Conservation (phyloP, 257 asterid species). For the Scutellaria barbata region DNA sequence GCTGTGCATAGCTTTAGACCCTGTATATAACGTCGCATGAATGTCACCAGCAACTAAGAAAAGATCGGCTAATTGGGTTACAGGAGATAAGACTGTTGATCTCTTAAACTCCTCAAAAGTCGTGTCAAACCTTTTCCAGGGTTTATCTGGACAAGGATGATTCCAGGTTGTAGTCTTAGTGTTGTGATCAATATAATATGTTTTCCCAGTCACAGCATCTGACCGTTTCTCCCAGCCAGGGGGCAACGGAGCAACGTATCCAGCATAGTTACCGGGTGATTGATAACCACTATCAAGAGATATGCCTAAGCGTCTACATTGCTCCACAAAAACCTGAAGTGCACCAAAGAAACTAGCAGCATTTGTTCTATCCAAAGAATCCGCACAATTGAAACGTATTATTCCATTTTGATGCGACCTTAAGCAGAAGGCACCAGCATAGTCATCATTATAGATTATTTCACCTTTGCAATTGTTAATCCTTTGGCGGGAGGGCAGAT, state of each 20-base stretch:
- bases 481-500: constrained; percentile 81
- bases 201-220: constrained; percentile 93
- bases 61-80: constrained; percentile 85
- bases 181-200: constrained; percentile 95
- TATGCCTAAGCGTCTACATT: constrained; percentile 94
- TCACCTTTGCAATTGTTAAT: constrained; percentile 92
- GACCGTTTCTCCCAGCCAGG: constrained; percentile 99
- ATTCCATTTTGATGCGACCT: constrained; percentile 98
- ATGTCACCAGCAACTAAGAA: constrained; percentile 92
- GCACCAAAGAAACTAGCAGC: constrained; percentile 99
- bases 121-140: constrained; percentile 99
- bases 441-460: constrained; percentile 74
- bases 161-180: constrained; percentile 97
- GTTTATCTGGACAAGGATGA: constrained; percentile 99
- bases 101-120: constrained; percentile 96
- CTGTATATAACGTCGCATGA: constrained; percentile 94
- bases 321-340: constrained; percentile 94
- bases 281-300: constrained; percentile 93
- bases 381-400: constrained; percentile 97
- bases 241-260: constrained; percentile 93
- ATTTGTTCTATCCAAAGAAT: constrained; percentile 97
- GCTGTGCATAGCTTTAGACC: constrained; percentile 99
- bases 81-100: constrained; percentile 88
- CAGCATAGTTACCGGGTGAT: constrained; percentile 64
- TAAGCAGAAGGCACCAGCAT: constrained; percentile 94